phyloP scores from a whole-genome alignment of 2,329 filamentous ascomycete species.

The Pseudonectria buxi region DNA sequence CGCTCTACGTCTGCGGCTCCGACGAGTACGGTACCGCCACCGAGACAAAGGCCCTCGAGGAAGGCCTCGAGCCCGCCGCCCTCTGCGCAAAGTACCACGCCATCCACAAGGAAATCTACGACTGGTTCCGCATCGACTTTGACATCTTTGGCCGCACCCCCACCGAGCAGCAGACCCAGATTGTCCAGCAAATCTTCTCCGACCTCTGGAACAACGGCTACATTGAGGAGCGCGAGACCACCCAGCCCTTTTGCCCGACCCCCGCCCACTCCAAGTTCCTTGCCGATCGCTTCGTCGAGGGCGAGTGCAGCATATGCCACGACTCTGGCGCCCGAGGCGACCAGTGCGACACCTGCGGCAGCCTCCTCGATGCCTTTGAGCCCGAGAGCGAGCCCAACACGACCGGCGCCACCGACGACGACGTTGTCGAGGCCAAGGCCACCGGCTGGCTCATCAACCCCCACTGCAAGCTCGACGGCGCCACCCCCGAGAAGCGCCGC shows the following conservation, averaged over 20 bases:
- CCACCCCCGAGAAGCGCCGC: slow-evolving; percentile 68
- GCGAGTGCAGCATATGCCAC: slow-evolving; percentile 66
- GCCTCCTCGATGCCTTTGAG: slow-evolving; percentile 64
- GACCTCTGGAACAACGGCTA: slow-evolving; percentile 85
- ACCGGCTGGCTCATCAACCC: slow-evolving; percentile 65
- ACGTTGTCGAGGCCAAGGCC: slow-evolving; percentile 28
- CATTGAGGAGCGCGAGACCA: slow-evolving; percentile 78
- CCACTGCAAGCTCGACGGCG: slow-evolving; percentile 83
- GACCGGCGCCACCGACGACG: slow-evolving; percentile 19
- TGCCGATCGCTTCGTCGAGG: slow-evolving; percentile 81
- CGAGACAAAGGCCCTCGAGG: slow-evolving; percentile 90
- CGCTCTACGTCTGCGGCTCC: slow-evolving; percentile 76
- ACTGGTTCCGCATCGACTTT: slow-evolving; percentile 94
- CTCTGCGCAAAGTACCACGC: slow-evolving; percentile 90
- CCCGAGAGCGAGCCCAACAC: slow-evolving; percentile 33
- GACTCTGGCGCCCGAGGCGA: slow-evolving; percentile 66
- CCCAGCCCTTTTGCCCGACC: slow-evolving; percentile 73
- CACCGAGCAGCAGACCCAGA: slow-evolving; percentile 81
- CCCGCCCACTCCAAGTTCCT: slow-evolving; percentile 69
- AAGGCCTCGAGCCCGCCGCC: slow-evolving; percentile 71
- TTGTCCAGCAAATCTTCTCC: slow-evolving; percentile 84
- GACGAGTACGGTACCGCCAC: slow-evolving; percentile 96
- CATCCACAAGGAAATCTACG: slow-evolving; percentile 83
- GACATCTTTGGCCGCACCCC: slow-evolving; percentile 93
- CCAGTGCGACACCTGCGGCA: slow-evolving; percentile 70